Conservation (phyloP, 805 yeast genomes). For the Starmera quercuum region DNA sequence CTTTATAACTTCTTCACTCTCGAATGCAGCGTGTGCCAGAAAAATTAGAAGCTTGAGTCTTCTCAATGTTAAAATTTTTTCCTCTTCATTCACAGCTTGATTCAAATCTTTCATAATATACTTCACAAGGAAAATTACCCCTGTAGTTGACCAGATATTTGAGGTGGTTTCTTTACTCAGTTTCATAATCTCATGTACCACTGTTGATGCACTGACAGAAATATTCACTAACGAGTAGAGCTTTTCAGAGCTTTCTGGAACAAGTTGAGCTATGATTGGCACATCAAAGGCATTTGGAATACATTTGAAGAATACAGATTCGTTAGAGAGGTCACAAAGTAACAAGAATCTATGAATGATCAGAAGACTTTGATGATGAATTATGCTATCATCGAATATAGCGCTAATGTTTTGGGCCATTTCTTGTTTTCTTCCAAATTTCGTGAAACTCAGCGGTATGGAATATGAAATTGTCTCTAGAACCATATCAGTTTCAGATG, state of each 20-base stretch:
- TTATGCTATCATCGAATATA: conserved; percentile 10
- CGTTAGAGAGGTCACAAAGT: conserved; percentile 32
- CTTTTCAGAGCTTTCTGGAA: conserved; percentile 2
- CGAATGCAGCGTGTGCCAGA: conserved; percentile 16
- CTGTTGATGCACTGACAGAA: conserved; percentile 9
- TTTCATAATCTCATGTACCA: conserved; percentile 8
- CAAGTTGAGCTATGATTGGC: not conserved
- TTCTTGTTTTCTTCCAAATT: conserved; percentile 28
- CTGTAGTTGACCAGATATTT: conserved; percentile 25
- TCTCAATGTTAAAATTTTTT: conserved; percentile 22
- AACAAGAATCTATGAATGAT: conserved; percentile 30
- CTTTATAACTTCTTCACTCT: conserved; percentile 10
- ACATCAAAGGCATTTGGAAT: conserved; percentile 6
- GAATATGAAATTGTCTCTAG: conserved; percentile 28
- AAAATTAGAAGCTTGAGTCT: conserved; percentile 29
- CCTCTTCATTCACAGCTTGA: conserved; percentile 14
- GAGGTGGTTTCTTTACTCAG: conserved; percentile 9
- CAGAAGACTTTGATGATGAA: conserved; percentile 19
- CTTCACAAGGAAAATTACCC: conserved; percentile 31
- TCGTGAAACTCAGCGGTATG: conserved; percentile 37
- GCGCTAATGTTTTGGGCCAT: conserved; percentile 17
- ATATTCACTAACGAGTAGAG: conserved; percentile 4
- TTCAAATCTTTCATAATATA: conserved; percentile 22
- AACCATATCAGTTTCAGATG: conserved; percentile 15
- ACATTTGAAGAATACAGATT: conserved; percentile 10